Evolutionary conservation across 306 rosid genomes (phyloP), one percentile per base, ranked within the genome.

Genomic region (Glycine latifolia): DNA sequence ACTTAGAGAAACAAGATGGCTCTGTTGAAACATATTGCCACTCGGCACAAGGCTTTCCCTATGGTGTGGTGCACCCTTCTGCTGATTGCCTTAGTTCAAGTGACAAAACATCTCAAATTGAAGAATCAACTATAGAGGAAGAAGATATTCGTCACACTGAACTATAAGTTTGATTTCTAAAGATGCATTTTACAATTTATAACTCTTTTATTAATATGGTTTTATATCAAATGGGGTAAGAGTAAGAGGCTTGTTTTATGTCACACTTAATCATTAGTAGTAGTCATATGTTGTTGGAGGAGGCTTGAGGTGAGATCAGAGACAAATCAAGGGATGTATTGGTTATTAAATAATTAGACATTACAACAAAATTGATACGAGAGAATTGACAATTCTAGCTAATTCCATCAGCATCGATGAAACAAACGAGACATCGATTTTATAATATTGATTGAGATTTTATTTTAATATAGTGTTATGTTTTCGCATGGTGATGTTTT

Each of bases 11-110:
- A 87, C 81, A 87, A 10, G 98, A 96, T 73, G 97, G 99, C 62
- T 85, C 91, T 0, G 99, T 86, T 71, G 99, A 96, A 83, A 84
- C 99, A 56, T 96, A 92, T 56, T 96, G 99, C 77, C 92, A 94
- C 84, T 90, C 97, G 59, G 99, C 99, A 11, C 91, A 91, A 88
- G 99, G 98, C 44, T 91, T 89, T 58, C 91, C 94, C 35, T 89
- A 85, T 53, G 99, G 98, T 0, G 71, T 84, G 3, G 90, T 96
- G 44, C 97, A 96, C 82, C 99, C 99, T 73, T 91, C 98, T 33
- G 99, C 98, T 33, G 99, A 96, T 65, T 96, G 99, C 85, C 92
- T 96, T n/a, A 90, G 35, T 72, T 87, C 97, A 49, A 78, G 56
- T 8, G 99, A 91, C 85, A 87, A 91, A 33, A 55, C 44, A 39